These are phyloP conservation scores for Zygosaccharomyces sapae DNA, from an alignment of 1,139 yeast genomes.

Conservation along the genomic window DNA sequence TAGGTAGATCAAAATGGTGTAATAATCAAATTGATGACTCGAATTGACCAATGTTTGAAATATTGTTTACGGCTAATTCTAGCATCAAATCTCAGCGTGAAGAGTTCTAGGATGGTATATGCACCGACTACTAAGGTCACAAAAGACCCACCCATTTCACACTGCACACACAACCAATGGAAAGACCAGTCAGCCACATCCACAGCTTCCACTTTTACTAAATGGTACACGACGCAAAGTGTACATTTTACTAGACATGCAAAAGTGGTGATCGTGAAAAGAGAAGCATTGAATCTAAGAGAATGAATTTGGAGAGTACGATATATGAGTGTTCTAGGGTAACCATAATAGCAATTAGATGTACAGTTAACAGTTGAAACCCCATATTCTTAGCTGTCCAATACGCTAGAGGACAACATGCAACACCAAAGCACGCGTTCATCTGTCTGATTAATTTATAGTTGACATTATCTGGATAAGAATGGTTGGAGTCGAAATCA, in stretches of 20 bases:
- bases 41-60: conserved; percentile 62
- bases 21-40: conserved; percentile 63
- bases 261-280: conserved; percentile 66
- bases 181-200: conserved; percentile 66
- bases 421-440: conserved; percentile 59
- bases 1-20: conserved; percentile 73
- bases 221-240: conserved; percentile 43
- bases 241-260: conserved; percentile 54
- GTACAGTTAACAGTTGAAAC: conserved; percentile 44
- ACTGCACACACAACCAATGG: conserved; percentile 88
- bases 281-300: conserved; percentile 67
- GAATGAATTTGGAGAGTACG: conserved; percentile 63
- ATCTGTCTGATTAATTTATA: conserved; percentile 60
- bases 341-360: conserved; percentile 57
- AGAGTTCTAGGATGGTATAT: conserved; percentile 71
- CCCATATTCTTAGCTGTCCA: conserved; percentile 52
- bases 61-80: conserved; percentile 44
- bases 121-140: conserved; percentile 79
- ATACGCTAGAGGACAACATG: conserved; percentile 63
- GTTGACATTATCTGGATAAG: conserved; percentile 53
- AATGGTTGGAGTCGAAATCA: conserved; percentile 57
- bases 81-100: conserved; percentile 52
- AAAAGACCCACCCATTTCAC: conserved; percentile 95
- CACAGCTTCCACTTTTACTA: conserved; percentile 48
- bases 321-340: conserved; percentile 62